Percentiles rank a stretch among this genome's conserved stretches.
Conservation (phyloP, 441 rosid genomes). For the Adansonia grandidieri region DNA sequence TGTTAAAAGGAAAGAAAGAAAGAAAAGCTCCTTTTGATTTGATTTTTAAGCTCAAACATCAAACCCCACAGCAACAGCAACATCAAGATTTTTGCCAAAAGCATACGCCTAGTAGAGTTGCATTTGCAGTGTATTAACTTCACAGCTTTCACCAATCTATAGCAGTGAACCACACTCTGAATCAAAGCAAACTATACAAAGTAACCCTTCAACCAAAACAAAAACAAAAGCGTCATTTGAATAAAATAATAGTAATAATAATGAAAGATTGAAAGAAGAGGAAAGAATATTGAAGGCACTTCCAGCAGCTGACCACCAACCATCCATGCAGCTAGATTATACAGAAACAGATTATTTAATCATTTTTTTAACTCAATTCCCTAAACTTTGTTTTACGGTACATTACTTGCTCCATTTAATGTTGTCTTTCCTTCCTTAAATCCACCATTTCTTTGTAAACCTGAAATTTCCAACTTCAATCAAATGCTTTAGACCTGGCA, state of each 20-base stretch:
- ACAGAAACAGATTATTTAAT: not conserved
- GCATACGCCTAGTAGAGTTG: not conserved
- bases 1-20: not conserved
- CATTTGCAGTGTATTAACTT: not conserved
- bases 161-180: slow-evolving; percentile 5
- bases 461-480: not conserved
- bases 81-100: not conserved
- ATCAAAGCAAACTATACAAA: not conserved
- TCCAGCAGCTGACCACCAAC: not conserved
- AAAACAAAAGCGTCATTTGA: not conserved
- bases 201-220: not conserved
- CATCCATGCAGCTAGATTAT: slow-evolving; percentile 13
- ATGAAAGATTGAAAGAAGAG: not conserved
- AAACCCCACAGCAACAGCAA: not conserved
- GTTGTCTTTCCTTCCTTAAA: not conserved
- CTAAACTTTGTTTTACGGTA: not conserved
- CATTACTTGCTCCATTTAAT: not conserved
- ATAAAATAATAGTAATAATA: not conserved
- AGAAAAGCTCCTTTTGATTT: not conserved
- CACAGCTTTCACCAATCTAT: slow-evolving; percentile 13
- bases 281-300: not conserved
- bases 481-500: not conserved
- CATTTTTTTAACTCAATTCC: not conserved
- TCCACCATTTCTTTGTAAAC: not conserved
- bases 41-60: slow-evolving; percentile 20